These are phyloP conservation scores for Monosporascus sp. DNA, from an alignment of 2,329 filamentous ascomycete species.

Conservation along the genomic window DNA sequence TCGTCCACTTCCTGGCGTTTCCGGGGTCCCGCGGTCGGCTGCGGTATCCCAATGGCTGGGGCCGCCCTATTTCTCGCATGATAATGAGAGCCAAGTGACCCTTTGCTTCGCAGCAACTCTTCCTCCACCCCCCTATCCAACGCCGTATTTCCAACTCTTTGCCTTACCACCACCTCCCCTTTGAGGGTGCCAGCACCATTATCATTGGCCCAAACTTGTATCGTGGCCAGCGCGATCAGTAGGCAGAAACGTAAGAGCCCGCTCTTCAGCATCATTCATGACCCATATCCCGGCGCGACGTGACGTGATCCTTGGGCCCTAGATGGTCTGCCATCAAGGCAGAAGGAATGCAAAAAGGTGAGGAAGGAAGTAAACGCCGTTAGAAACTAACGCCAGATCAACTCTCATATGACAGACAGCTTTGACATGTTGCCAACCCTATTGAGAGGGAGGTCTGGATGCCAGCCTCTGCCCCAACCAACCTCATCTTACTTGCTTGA, in stretches of 20 bases:
- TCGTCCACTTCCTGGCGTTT: slow-evolving; percentile 24
- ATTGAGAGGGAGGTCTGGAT: neutral
- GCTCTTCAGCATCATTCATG: slow-evolving; percentile 27
- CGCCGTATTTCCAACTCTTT: slow-evolving; percentile 13
- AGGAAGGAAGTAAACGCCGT: neutral
- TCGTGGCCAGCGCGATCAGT: slow-evolving; percentile 25
- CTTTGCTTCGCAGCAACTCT: slow-evolving; percentile 12
- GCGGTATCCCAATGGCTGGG: slow-evolving; percentile 13
- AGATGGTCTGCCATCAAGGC: neutral
- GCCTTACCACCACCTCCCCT: slow-evolving; percentile 9
- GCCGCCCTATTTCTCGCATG: slow-evolving; percentile 14
- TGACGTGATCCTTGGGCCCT: neutral
- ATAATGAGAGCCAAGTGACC: slow-evolving; percentile 8
- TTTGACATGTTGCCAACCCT: too few species aligned
- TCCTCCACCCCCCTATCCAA: slow-evolving; percentile 6
- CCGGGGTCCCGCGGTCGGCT: slow-evolving; percentile 18
- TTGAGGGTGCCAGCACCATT: slow-evolving; percentile 3
- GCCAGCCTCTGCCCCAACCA: neutral
- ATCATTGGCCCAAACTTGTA: slow-evolving; percentile 18
- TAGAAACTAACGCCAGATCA: slow-evolving; percentile 13
- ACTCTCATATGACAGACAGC: slow-evolving; percentile 15
- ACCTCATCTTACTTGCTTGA: slow-evolving; percentile 6
- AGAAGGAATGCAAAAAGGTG: neutral
- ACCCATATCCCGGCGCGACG: slow-evolving; percentile 19
- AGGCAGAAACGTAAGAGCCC: slow-evolving; percentile 24